Percentiles rank a stretch among this genome's conserved stretches.
phyloP scores from a whole-genome alignment of 352 stramenopile genomes.

The Globisporangium heterothallicum region DNA sequence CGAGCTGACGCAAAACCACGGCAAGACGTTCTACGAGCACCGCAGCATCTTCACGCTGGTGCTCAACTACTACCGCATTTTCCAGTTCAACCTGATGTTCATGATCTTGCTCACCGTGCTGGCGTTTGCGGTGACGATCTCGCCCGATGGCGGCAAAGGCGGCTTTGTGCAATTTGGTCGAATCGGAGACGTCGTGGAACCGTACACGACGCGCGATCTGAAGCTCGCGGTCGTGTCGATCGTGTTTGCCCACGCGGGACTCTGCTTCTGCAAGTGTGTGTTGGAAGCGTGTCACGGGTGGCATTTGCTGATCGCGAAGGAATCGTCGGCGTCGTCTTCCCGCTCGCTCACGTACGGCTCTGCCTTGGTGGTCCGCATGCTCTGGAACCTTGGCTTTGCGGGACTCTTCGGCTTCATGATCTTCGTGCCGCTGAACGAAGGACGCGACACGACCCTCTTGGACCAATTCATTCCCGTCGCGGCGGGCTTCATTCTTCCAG shows the following conservation, averaged over 20 bases:
- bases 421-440: conserved; percentile 44
- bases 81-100: conserved; percentile 82
- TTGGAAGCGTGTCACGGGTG: conserved; percentile 63
- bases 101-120: conserved; percentile 46
- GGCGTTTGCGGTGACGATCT: conserved; percentile 51
- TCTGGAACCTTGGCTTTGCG: conserved; percentile 63
- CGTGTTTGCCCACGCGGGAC: conserved; percentile 36
- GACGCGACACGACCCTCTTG: conserved; percentile 36
- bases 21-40: conserved; percentile 81
- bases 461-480: conserved; percentile 37
- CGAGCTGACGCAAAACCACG: conserved; percentile 51
- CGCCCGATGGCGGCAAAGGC: conserved; percentile 44
- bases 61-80: conserved; percentile 80
- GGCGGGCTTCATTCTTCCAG: conserved; percentile 43
- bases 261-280: conserved; percentile 56
- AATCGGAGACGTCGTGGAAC: conserved; percentile 53
- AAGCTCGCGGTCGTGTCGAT: conserved; percentile 50
- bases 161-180: conserved; percentile 45
- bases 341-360: conserved; percentile 55
- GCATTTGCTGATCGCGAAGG: conserved; percentile 46
- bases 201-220: conserved; percentile 46
- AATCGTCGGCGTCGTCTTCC: conserved; percentile 43
- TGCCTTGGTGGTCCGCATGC: conserved; percentile 38
- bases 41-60: conserved; percentile 63
- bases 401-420: conserved; percentile 58